Conservation (phyloP, 257 asterid species). For the Fraxinus quadrangulata region DNA sequence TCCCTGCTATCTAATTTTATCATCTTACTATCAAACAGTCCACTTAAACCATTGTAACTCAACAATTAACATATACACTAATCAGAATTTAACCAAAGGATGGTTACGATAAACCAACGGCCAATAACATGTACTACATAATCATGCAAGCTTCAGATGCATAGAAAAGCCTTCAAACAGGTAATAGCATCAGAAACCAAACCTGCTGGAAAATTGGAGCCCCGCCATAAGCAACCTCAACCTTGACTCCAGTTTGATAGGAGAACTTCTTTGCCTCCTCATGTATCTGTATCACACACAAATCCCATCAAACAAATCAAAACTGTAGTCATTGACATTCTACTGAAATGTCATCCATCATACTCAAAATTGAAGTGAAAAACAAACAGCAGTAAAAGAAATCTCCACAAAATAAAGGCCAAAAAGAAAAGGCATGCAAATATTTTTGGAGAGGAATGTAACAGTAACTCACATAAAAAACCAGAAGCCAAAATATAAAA, state of each 20-base stretch:
- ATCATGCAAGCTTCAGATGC: neutral
- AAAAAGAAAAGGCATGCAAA: neutral
- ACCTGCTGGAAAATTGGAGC: constrained; percentile 68
- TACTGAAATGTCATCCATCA: neutral
- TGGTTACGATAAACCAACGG: too few relatives aligned
- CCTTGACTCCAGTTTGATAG: constrained; percentile 59
- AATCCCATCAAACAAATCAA: neutral
- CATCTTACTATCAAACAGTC: neutral
- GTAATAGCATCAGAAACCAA: neutral
- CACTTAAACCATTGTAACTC: neutral
- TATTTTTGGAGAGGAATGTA: neutral
- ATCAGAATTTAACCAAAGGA: neutral
- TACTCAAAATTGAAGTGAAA: neutral
- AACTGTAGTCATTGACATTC: neutral
- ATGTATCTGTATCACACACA: constrained; percentile 43
- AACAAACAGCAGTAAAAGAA: neutral
- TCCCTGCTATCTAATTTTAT: neutral
- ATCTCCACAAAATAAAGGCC: neutral
- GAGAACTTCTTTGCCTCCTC: constrained; percentile 79
- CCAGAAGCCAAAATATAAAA: neutral
- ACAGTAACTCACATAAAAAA: neutral
- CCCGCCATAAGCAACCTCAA: constrained; percentile 75
- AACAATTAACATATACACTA: neutral
- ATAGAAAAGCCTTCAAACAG: neutral
- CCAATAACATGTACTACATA: neutral